These are phyloP conservation scores for Medicago arabica DNA, from an alignment of 306 rosid genomes.

Conservation along the genomic window DNA sequence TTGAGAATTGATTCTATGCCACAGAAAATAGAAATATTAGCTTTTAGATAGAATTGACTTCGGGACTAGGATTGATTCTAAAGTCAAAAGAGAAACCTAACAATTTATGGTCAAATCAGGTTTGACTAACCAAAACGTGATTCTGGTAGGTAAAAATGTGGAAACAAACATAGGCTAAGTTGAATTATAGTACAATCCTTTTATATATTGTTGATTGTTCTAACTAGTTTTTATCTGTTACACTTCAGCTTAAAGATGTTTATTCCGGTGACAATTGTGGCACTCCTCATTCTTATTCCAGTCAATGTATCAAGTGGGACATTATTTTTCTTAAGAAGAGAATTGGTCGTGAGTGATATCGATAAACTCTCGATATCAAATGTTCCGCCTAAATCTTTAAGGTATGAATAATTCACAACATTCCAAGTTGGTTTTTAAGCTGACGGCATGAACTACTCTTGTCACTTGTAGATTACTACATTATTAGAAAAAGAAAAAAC, in stretches of 20 bases:
- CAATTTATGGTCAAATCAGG: not conserved
- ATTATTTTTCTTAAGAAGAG: conserved; percentile 73
- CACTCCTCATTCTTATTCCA: conserved; percentile 90
- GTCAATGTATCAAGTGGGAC: conserved; percentile 94
- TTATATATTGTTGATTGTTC: not conserved
- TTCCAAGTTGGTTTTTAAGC: conserved; percentile 1
- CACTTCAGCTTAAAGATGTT: conserved; percentile 81
- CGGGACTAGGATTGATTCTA: not conserved
- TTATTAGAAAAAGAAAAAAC: no score
- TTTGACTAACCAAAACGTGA: not conserved
- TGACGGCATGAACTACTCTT: no score
- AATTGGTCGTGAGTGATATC: conserved; percentile 84
- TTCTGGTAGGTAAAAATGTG: no score
- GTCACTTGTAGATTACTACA: no score
- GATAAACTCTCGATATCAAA: conserved; percentile 97
- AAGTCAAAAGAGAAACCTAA: not conserved
- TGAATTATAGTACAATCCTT: conserved; percentile 1
- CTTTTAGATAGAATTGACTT: not conserved
- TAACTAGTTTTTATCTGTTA: conserved; percentile 21
- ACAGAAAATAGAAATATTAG: not conserved
- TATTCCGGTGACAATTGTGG: conserved; percentile 72
- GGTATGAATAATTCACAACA: conserved; percentile 49
- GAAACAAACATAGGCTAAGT: not conserved
- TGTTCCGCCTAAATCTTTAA: conserved; percentile 75
- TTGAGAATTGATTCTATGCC: no score